Evolutionary conservation across 2,329 filamentous ascomycete genomes (phyloP).

Genomic region (Hypoxylon sp.): DNA sequence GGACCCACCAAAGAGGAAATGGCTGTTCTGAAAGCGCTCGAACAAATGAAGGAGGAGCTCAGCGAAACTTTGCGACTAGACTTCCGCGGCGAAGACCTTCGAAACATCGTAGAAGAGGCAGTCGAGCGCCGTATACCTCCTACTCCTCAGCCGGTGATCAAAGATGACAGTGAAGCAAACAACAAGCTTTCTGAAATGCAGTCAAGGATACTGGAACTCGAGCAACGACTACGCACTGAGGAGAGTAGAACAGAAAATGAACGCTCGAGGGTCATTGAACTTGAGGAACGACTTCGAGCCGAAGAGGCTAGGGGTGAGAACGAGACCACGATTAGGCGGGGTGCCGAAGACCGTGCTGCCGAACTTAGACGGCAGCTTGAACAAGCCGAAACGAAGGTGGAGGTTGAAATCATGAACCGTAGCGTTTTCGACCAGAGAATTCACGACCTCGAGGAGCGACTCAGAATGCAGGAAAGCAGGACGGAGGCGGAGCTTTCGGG

Average conservation of each 20-base stretch:
- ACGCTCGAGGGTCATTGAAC: conserved; percentile 65
- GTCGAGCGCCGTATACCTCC: conserved; percentile 69
- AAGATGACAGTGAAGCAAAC: conserved; percentile 65
- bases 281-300: conserved; percentile 68
- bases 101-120: conserved; percentile 73
- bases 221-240: conserved; percentile 49
- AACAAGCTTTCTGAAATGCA: conserved; percentile 71
- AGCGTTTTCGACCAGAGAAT: conserved; percentile 72
- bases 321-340: conserved; percentile 63
- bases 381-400: conserved; percentile 69
- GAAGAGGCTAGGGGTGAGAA: conserved; percentile 64
- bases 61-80: conserved; percentile 59
- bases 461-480: conserved; percentile 72
- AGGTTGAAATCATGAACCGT: conserved; percentile 72
- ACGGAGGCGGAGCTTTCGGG: conserved; percentile 73
- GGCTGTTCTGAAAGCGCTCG: conserved; percentile 74
- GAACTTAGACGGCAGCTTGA: conserved; percentile 69
- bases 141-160: conserved; percentile 59
- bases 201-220: conserved; percentile 62
- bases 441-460: conserved; percentile 76
- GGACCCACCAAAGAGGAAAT: conserved; percentile 58
- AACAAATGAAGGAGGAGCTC: conserved; percentile 71
- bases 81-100: conserved; percentile 67
- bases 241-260: conserved; percentile 47
- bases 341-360: conserved; percentile 66